Base-by-base conservation (phyloP, 179 eudicot genomes). In the Silene noctiflora region DNA sequence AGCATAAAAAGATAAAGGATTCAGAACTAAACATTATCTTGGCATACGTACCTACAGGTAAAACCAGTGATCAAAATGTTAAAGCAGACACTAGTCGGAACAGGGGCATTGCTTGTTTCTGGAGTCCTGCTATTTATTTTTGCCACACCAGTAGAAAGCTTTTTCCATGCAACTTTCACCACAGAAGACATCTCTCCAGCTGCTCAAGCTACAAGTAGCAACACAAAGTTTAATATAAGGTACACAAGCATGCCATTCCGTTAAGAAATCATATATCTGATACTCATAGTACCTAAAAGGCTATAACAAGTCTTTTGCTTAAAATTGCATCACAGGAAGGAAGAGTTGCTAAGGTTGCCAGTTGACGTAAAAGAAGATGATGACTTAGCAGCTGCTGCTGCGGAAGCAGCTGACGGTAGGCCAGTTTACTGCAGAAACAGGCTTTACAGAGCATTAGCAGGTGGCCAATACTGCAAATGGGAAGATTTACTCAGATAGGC, bases 401-500 rank as follows among this genome's bases (percentile, higher is more conserved):
- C 98, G 24, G 89, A 94, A 77, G 98, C 98, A 69, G 98, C 98
- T 29, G 96, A 90, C 62, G 98, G 98, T 74, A 86, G 98, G 86
- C 97, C 97, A 33, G 97, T 94, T 35, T 92, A 94, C 82, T 92
- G 98, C 85, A 90, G 96, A 79, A 90, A 94, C 79, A 88, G 97
- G 83, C 87, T 80, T 81, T 89, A 94, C 62, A 89, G 96, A 44
- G 97, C 94, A 77, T 84, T 94, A 76, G 98, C 98, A 22, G 98
- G 98, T 19, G 98, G 98, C 10, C 98, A 93, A 73, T 91, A 93
- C 84, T 94, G 98, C 90, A 94, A 92, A 88, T 94, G 97, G 98
- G 97, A 94, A 76, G 98, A 94, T 83, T 80, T 94, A 48, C 70
- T 92, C 59, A 88, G 89, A 87, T 94, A 88, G 80, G 33, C 20